Evolutionary conservation across 176 grass and related monocot species (phyloP).

Genomic region (Phragmites australis): DNA sequence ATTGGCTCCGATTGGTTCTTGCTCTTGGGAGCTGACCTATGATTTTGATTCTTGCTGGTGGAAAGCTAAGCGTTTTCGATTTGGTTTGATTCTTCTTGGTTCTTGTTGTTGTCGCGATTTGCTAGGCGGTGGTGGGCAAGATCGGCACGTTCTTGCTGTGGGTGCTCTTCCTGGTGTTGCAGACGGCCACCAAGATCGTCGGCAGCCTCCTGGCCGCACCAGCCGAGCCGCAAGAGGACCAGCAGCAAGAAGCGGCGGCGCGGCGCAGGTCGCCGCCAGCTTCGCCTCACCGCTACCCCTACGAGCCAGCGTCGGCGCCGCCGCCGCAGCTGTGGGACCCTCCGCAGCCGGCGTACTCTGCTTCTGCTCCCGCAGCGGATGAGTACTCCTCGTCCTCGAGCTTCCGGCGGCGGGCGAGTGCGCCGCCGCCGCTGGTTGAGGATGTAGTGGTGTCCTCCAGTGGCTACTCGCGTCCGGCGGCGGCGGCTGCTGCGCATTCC

Average conservation of each 20-base stretch:
- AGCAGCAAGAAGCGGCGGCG: constrained; percentile 24
- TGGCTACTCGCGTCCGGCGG: constrained; percentile 30
- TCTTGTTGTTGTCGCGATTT: constrained; percentile 11
- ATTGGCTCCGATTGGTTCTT: neutral
- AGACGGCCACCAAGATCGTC: constrained; percentile 55
- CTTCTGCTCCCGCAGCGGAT: constrained; percentile 26
- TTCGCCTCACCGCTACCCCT: constrained; percentile 23
- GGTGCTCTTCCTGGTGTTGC: constrained; percentile 54
- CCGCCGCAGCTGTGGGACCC: constrained; percentile 28
- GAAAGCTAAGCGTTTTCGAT: neutral
- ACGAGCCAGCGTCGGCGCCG: constrained; percentile 21
- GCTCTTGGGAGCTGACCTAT: constrained; percentile 19
- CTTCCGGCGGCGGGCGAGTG: constrained; percentile 46
- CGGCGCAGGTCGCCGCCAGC: constrained; percentile 40
- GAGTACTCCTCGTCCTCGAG: constrained; percentile 40
- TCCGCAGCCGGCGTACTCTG: neutral
- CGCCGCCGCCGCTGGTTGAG: constrained; percentile 5
- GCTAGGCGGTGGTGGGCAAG: constrained; percentile 44
- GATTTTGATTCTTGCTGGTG: constrained; percentile 11
- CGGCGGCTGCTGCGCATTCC: neutral
- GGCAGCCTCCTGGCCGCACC: constrained; percentile 35
- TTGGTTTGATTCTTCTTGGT: neutral
- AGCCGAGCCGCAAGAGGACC: constrained; percentile 30
- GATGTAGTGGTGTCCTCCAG: constrained; percentile 40
- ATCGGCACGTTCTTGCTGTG: constrained; percentile 53